phyloP scores from a whole-genome alignment of 768 basidiomycete genomes.

The Rickenella mellea region DNA sequence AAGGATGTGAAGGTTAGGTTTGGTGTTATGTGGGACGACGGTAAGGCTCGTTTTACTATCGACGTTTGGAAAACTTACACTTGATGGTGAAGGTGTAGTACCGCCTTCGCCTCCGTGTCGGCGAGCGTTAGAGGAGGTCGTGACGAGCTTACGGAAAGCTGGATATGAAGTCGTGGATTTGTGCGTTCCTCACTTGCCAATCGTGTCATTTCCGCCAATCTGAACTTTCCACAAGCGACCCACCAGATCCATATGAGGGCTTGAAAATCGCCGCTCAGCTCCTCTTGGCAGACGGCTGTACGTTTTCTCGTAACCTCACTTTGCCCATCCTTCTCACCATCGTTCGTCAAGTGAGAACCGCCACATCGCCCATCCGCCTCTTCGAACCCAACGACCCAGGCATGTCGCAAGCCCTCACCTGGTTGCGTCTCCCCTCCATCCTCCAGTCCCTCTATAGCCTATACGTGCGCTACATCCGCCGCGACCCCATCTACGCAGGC shows the following conservation, averaged over 20 bases:
- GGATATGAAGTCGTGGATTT: conserved; percentile 47
- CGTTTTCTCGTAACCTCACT: conserved; percentile 2
- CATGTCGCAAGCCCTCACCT: conserved; percentile 26
- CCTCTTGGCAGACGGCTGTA: conserved; percentile 41
- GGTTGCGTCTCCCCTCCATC: conserved; percentile 37
- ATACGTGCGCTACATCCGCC: conserved; percentile 41
- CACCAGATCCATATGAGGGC: conserved; percentile 41
- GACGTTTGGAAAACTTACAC: background rate
- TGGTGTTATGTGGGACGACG: conserved; percentile 58
- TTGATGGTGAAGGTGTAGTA: conserved; percentile 35
- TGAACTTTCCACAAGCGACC: conserved; percentile 19
- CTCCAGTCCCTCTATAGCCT: conserved; percentile 37
- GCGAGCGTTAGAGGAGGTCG: conserved; percentile 41
- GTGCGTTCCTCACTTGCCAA: conserved; percentile 21
- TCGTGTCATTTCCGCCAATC: background rate
- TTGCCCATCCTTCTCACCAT: background rate
- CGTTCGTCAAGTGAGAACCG: conserved; percentile 16
- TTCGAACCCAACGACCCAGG: conserved; percentile 43
- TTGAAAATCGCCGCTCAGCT: conserved; percentile 44
- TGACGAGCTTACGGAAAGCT: conserved; percentile 29
- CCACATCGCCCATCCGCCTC: conserved; percentile 22
- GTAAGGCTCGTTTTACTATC: conserved; percentile 20
- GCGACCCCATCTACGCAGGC: conserved; percentile 44
- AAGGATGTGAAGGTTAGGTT: conserved; percentile 47
- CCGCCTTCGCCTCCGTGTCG: conserved; percentile 48